Evolutionary conservation across 176 grass and related monocot species (phyloP).

Genomic region (Rhynchospora breviuscula): DNA sequence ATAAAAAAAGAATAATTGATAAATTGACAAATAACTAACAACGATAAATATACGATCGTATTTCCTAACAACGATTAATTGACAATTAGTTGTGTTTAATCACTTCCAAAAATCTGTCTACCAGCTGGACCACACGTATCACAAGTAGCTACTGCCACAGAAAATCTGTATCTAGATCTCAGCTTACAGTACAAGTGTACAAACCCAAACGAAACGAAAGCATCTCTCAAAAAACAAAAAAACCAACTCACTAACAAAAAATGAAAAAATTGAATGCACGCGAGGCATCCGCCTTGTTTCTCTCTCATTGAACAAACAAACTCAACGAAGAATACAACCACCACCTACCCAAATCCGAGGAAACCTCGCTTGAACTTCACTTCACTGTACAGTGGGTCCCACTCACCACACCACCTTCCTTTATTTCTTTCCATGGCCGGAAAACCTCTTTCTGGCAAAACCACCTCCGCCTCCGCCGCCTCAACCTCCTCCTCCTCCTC

Average conservation of each 20-base stretch:
- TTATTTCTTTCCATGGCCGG: slow-evolving; percentile 19
- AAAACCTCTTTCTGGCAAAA: slow-evolving; percentile 29
- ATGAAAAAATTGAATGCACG: not conserved
- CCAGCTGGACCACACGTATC: not conserved
- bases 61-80: too few species aligned
- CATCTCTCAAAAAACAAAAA: not conserved
- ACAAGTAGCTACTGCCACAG: not conserved
- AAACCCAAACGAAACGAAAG: not conserved
- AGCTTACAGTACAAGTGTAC: not conserved
- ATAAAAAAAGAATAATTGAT: too few species aligned
- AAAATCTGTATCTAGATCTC: not conserved
- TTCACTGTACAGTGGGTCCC: not conserved
- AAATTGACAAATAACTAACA: too few species aligned
- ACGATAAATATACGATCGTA: too few species aligned
- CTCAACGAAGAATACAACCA: not conserved
- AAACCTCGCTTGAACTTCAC: not conserved
- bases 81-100: too few species aligned
- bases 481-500: slow-evolving; percentile 29
- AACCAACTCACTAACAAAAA: not conserved
- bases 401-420: not conserved
- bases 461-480: slow-evolving; percentile 31
- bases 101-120: not conserved
- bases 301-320: slow-evolving; percentile 16
- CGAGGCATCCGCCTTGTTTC: slow-evolving; percentile 15
- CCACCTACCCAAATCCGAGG: not conserved